A percentile compares a stretch with the other conserved stretches of the same genome.
Conservation (phyloP, 148 eudicot genomes). For the Polygonum aviculare region DNA sequence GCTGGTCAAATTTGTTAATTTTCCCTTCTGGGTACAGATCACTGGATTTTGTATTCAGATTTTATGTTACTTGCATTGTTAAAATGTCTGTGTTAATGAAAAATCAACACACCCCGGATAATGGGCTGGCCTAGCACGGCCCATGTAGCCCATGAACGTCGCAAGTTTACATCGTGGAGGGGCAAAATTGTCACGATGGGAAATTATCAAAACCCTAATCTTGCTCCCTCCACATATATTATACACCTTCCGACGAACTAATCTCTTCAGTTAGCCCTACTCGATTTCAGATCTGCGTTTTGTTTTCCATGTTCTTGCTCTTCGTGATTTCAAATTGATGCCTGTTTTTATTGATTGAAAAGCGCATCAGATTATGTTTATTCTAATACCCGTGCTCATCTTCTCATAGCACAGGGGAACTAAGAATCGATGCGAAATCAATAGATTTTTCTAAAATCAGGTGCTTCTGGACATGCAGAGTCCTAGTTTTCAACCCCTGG, state of each 20-base stretch:
- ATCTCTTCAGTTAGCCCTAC: not conserved
- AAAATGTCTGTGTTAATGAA: too few species aligned
- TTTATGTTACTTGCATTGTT: too few species aligned
- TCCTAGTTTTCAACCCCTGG: slow-evolving; percentile 1
- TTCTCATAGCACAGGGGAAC: not conserved
- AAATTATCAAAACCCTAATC: not conserved
- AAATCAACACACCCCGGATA: too few species aligned
- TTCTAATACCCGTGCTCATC: not conserved
- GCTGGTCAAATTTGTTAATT: not conserved
- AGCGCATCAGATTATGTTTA: not conserved
- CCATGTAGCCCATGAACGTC: too few species aligned
- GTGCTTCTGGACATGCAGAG: slow-evolving; percentile 6
- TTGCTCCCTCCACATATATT: not conserved
- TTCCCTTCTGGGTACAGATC: not conserved
- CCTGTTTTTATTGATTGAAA: not conserved
- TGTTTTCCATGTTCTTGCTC: not conserved
- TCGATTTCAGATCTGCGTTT: not conserved
- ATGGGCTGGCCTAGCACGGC: too few species aligned
- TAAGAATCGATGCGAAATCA: not conserved
- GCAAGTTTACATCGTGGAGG: not conserved
- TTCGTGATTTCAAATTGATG: not conserved
- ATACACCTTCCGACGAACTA: not conserved
- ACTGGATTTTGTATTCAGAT: not conserved
- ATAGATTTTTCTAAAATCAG: not conserved
- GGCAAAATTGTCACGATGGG: not conserved